These are phyloP conservation scores for Nannochloropsis salina DNA, from an alignment of 108 stramenopile species.

Conservation along the genomic window DNA sequence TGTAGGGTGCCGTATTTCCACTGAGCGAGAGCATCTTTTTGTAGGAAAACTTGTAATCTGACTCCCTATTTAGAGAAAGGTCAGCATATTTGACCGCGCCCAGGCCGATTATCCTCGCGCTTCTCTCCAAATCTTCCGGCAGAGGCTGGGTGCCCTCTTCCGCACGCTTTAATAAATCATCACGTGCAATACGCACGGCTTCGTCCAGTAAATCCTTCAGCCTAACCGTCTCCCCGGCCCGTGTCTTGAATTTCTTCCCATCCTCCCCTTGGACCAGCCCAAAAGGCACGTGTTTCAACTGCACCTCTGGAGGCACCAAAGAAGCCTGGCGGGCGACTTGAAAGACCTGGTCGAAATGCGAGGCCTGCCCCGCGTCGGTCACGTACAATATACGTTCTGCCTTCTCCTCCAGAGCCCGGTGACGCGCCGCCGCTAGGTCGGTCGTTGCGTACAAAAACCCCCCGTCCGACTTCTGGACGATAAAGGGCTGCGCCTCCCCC, in stretches of 20 bases:
- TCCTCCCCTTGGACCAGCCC: conserved; percentile 88
- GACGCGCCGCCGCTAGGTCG: conserved; percentile 95
- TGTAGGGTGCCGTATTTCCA: conserved; percentile 58
- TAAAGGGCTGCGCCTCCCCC: conserved; percentile 63
- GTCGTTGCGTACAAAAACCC: conserved; percentile 82
- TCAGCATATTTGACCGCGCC: conserved; percentile 57
- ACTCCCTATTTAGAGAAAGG: conserved; percentile 53
- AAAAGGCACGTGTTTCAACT: conserved; percentile 88
- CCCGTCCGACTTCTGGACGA: conserved; percentile 94
- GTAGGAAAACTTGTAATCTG: conserved; percentile 57
- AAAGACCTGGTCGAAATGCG: conserved; percentile 43
- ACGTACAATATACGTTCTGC: conserved; percentile 86
- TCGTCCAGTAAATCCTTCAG: conserved; percentile 95
- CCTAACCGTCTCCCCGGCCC: conserved; percentile 94
- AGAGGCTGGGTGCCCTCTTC: conserved; percentile 31
- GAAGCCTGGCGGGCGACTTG: conserved; percentile 41
- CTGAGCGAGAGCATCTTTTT: conserved; percentile 55
- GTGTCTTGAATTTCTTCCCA: conserved; percentile 97
- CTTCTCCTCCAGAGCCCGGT: conserved; percentile 62
- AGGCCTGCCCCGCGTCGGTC: conserved; percentile 76
- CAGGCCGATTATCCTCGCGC: conserved; percentile 44
- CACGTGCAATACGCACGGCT: conserved; percentile 60
- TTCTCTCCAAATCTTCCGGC: background rate
- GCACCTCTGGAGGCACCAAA: conserved; percentile 26
- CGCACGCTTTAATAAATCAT: conserved; percentile 31